Base-by-base conservation (phyloP, 345 rosid genomes). In the Gossypium raimondii region DNA sequence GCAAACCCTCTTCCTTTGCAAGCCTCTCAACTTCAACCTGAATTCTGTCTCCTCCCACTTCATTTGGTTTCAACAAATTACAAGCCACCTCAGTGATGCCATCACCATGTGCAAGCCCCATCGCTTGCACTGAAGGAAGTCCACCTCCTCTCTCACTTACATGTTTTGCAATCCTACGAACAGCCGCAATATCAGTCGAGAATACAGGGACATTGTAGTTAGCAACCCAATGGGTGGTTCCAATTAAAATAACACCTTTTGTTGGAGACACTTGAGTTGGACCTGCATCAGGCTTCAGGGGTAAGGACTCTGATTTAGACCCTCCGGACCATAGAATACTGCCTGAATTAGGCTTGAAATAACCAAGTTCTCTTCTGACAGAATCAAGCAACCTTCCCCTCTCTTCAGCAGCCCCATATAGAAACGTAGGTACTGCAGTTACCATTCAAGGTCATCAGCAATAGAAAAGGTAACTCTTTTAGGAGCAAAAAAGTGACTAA, bases 61-160 rank as follows among this genome's bases (percentile, higher is more conserved):
- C 79, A 57, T 79, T 76, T n/a, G 98, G 94, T 53, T 91, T 88
- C 87, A 92, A 77, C 86, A 94, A 78, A 82, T 92, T 92, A 82
- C 97, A 92, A 1, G 97, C 98, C 20, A 94, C 97, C 82, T 92
- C 98, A 47, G 79, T 89, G 20, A 87, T 79, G 55, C 82, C 85
- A 70, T 86, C 85, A 48, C 86, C 85, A 38, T 91, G 92, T 67
- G 83, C 83, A 58, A 94, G 90, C 43, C 94, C 97, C 98, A 94
- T 92, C 65, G 97, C 92, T 84, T 94, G 97, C 56, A 94, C 97
- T 4, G 89, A 87, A 64, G 81, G 78, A 78, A 92, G 86, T n/a
- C 98, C 95, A 0, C 95, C 97, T 71, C 97, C 92, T 82, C 97
- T 86, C 78, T 84, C 90, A 58, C 97, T 91, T 1, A 81, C 88